Percentiles rank a stretch among this genome's conserved stretches.
Evolutionary conservation across 129 eudicot species (phyloP).

Genomic region (Tagetes erecta): DNA sequence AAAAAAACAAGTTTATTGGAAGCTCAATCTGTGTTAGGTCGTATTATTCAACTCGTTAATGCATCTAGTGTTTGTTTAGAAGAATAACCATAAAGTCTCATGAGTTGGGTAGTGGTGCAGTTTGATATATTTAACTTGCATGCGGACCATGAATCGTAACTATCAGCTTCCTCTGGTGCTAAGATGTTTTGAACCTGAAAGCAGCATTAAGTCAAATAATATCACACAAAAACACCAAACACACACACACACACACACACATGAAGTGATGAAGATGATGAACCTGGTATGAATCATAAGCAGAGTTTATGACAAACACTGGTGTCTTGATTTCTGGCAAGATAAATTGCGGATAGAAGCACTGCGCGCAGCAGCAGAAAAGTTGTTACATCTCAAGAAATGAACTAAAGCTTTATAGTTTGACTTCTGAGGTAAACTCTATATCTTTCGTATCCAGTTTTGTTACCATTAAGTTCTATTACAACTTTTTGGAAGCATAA

Average conservation of each 20-base stretch:
- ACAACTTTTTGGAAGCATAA: slow-evolving; percentile 5
- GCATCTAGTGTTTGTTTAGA: not conserved
- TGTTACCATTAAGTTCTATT: not conserved
- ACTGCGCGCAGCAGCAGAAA: slow-evolving; percentile 24
- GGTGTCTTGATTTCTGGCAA: slow-evolving; percentile 45
- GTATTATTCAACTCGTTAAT: slow-evolving; percentile 4
- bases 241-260: not conserved
- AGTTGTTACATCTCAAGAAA: not conserved
- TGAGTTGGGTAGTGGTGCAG: slow-evolving; percentile 38
- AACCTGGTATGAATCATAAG: slow-evolving; percentile 51
- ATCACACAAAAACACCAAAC: not conserved
- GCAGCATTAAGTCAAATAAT: slow-evolving; percentile 14
- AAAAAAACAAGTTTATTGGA: not conserved
- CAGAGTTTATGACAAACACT: slow-evolving; percentile 48
- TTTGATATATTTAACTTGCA: slow-evolving; percentile 38
- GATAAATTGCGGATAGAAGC: slow-evolving; percentile 46
- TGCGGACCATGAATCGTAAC: slow-evolving; percentile 25
- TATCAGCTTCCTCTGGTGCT: slow-evolving; percentile 40
- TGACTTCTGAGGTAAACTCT: slow-evolving; percentile 29
- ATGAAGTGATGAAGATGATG: slow-evolving; percentile 11
- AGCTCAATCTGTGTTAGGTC: not conserved
- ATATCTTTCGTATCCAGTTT: not conserved
- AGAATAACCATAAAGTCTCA: slow-evolving; percentile 34
- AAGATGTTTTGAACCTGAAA: slow-evolving; percentile 42
- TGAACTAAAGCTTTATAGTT: not conserved